Evolutionary conservation across 192 early-diverging fungal species (phyloP).

Genomic region (Coemansia aciculifera): DNA sequence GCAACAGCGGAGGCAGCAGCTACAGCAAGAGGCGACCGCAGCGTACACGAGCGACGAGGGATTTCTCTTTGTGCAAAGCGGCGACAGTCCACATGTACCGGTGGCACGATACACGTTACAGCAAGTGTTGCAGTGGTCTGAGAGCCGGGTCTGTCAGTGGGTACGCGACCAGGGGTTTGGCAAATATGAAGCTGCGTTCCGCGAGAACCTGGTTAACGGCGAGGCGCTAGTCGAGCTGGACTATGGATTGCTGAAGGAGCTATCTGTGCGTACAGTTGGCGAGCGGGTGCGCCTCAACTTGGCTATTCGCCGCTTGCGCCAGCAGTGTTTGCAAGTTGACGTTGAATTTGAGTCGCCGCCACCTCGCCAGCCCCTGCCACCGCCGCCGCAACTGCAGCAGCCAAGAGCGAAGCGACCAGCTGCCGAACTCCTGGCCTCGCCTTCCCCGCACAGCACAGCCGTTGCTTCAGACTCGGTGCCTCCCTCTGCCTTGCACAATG

Average conservation of each 20-base stretch:
- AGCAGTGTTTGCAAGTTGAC: slow-evolving; percentile 58
- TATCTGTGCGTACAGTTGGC: slow-evolving; percentile 78
- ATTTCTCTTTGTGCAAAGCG: not conserved
- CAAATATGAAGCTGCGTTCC: slow-evolving; percentile 55
- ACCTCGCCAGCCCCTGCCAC: slow-evolving; percentile 15
- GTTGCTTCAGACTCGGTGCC: slow-evolving; percentile 13
- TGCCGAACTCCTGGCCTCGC: not conserved
- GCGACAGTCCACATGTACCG: not conserved
- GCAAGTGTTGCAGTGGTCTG: slow-evolving; percentile 58
- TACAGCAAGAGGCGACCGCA: not conserved
- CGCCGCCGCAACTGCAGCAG: slow-evolving; percentile 6
- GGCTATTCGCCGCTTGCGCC: slow-evolving; percentile 71
- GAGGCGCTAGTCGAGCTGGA: slow-evolving; percentile 80
- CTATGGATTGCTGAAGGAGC: slow-evolving; percentile 77
- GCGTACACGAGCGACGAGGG: slow-evolving; percentile 2
- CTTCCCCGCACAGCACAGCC: not conserved
- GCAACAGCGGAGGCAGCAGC: slow-evolving; percentile 11
- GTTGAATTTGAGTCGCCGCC: slow-evolving; percentile 10
- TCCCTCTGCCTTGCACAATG: slow-evolving; percentile 27
- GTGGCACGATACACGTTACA: slow-evolving; percentile 38
- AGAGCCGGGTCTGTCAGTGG: slow-evolving; percentile 57
- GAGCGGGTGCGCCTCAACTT: slow-evolving; percentile 79
- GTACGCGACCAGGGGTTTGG: slow-evolving; percentile 57
- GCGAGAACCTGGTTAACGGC: slow-evolving; percentile 81
- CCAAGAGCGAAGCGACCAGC: not conserved